Conservation (phyloP, 352 stramenopile species). For the Globisporangium megalacanthum region DNA sequence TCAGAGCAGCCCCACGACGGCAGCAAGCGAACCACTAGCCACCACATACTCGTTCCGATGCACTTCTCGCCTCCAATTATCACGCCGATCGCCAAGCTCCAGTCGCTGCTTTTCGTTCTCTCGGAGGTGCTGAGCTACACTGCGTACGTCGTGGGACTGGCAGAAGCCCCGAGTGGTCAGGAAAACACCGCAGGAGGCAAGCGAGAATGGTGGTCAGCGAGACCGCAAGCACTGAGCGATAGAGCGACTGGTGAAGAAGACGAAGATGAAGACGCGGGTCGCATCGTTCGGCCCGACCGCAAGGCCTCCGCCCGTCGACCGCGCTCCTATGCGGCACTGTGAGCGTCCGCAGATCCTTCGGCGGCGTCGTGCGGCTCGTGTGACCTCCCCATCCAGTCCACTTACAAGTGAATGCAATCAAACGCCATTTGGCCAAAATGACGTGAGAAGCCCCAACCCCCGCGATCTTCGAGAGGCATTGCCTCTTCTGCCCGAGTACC, state of each 20-base stretch:
- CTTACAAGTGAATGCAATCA: too few species aligned
- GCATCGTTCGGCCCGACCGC: background rate
- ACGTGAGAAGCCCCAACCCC: too few species aligned
- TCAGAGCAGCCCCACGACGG: background rate
- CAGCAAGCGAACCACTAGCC: background rate
- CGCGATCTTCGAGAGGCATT: too few species aligned
- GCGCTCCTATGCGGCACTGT: background rate
- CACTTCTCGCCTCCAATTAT: constrained; percentile 6
- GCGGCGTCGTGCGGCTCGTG: too few species aligned
- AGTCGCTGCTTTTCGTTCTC: background rate
- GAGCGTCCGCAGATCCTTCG: too few species aligned
- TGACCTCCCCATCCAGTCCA: too few species aligned
- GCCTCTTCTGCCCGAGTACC: too few species aligned
- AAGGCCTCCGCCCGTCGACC: background rate
- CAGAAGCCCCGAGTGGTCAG: background rate
- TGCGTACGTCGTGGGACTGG: background rate
- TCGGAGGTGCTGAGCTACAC: background rate
- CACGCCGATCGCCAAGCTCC: constrained; percentile 1
- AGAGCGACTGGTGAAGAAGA: background rate
- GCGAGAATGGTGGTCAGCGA: background rate
- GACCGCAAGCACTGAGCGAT: background rate
- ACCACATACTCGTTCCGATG: background rate
- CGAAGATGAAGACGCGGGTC: background rate
- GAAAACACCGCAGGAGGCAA: too few species aligned
- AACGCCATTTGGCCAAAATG: too few species aligned